Evolutionary conservation across 805 yeast genomes (phyloP).

Genomic region (Metschnikowia rubicola): DNA sequence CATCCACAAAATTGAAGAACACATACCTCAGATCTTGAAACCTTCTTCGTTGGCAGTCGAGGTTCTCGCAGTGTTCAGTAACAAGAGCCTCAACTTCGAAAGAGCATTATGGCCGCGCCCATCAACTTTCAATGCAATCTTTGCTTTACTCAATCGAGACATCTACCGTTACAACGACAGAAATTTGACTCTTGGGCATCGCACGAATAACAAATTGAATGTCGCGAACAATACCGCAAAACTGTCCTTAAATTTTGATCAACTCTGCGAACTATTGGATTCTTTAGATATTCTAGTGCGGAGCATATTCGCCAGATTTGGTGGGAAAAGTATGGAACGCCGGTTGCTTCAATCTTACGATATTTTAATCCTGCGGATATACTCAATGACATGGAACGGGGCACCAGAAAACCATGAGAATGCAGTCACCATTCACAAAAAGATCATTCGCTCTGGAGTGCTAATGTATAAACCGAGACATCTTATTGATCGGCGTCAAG

Average conservation of each 20-base stretch:
- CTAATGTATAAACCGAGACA: constrained; percentile 26
- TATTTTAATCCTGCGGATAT: constrained; percentile 24
- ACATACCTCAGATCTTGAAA: constrained; percentile 16
- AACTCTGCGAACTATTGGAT: constrained; percentile 21
- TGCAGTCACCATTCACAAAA: constrained; percentile 22
- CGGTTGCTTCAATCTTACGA: constrained; percentile 23
- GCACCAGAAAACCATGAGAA: constrained; percentile 14
- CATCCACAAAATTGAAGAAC: constrained; percentile 31
- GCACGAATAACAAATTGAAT: constrained; percentile 9
- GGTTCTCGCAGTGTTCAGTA: constrained; percentile 24
- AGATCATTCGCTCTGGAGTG: constrained; percentile 28
- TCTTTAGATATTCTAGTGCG: constrained; percentile 24
- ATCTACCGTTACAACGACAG: constrained; percentile 28
- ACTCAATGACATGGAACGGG: constrained; percentile 26
- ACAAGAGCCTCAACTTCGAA: constrained; percentile 11
- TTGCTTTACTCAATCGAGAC: constrained; percentile 28
- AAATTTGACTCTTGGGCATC: constrained; percentile 21
- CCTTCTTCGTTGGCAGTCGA: constrained; percentile 27
- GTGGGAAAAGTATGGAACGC: constrained; percentile 9
- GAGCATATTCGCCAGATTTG: constrained; percentile 19
- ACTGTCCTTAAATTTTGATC: constrained; percentile 23
- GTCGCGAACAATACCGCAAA: constrained; percentile 25
- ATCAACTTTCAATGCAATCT: constrained; percentile 29
- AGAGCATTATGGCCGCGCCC: constrained; percentile 22
- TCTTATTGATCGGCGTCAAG: constrained; percentile 20